phyloP scores from a whole-genome alignment of 2,329 filamentous ascomycete species.

The Clathrospora elynae region DNA sequence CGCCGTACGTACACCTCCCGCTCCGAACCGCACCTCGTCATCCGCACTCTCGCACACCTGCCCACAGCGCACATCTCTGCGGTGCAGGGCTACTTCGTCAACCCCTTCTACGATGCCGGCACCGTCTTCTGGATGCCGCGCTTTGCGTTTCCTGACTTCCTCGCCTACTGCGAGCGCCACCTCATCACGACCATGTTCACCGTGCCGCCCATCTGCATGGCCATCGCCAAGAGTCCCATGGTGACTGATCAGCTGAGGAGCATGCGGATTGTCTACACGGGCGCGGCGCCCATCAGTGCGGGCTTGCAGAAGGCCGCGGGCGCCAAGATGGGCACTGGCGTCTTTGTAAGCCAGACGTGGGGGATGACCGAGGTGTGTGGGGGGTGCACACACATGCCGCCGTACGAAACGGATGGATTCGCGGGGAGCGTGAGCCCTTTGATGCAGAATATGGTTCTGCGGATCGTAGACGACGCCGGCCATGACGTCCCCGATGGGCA shows the following conservation, averaged over 20 bases:
- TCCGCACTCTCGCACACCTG: slow-evolving; percentile 53
- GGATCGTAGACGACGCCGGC: slow-evolving; percentile 45
- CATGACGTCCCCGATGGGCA: slow-evolving; percentile 39
- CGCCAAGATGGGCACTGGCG: slow-evolving; percentile 55
- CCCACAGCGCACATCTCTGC: slow-evolving; percentile 57
- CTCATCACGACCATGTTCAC: slow-evolving; percentile 62
- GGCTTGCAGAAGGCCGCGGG: slow-evolving; percentile 60
- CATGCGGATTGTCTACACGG: slow-evolving; percentile 56
- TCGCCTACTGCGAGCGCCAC: slow-evolving; percentile 58
- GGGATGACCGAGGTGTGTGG: slow-evolving; percentile 63
- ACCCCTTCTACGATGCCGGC: slow-evolving; percentile 50
- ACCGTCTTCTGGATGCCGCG: slow-evolving; percentile 66
- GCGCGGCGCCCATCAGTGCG: slow-evolving; percentile 62
- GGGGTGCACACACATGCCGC: slow-evolving; percentile 54
- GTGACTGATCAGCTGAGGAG: slow-evolving; percentile 62
- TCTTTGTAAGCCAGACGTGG: slow-evolving; percentile 60
- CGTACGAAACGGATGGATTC: slow-evolving; percentile 49
- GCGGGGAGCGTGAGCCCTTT: slow-evolving; percentile 56
- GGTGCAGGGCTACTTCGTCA: slow-evolving; percentile 55
- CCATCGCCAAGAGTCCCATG: slow-evolving; percentile 61
- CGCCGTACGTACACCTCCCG: too few species aligned
- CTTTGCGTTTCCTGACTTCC: slow-evolving; percentile 63
- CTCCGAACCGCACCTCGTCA: slow-evolving; percentile 41
- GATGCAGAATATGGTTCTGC: slow-evolving; percentile 47
- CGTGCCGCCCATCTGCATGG: slow-evolving; percentile 65